Conservation (phyloP, 2,329 filamentous ascomycete species). For the Venturia oleaginea region DNA sequence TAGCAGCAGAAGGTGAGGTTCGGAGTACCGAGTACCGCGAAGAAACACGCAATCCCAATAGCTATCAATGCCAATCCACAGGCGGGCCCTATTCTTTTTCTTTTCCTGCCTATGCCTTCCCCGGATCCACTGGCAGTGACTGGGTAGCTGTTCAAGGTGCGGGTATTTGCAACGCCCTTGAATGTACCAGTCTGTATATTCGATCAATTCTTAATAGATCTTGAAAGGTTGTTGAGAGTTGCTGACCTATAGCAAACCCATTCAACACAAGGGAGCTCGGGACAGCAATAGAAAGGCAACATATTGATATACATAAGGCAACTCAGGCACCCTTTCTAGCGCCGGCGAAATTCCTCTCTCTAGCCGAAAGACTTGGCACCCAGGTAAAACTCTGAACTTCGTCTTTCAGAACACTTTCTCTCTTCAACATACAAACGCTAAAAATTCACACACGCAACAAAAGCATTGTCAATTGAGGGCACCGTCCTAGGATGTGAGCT, state of each 20-base stretch:
- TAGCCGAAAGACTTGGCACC: not conserved
- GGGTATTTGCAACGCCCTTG: not conserved
- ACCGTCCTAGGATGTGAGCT: slow-evolving; percentile 30
- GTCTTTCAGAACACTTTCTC: slow-evolving; percentile 23
- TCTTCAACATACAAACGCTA: slow-evolving; percentile 49
- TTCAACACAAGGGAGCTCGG: no score
- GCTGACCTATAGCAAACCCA: no score
- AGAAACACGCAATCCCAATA: not conserved
- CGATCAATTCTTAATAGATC: no score
- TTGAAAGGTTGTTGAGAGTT: no score
- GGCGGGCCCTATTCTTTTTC: not conserved
- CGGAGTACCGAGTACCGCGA: not conserved
- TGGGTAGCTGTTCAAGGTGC: not conserved
- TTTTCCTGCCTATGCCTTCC: not conserved
- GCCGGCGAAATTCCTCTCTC: not conserved
- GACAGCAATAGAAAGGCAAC: no score
- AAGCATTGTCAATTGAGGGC: slow-evolving; percentile 47
- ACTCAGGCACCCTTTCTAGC: not conserved
- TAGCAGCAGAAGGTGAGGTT: not conserved
- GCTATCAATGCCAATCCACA: not conserved
- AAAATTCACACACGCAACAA: slow-evolving; percentile 45
- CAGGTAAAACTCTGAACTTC: not conserved
- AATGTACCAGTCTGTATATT: not conserved
- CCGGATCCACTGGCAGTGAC: not conserved
- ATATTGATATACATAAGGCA: no score